phyloP scores from a whole-genome alignment of 2,329 filamentous ascomycete genomes.

The Diaporthe sp. region DNA sequence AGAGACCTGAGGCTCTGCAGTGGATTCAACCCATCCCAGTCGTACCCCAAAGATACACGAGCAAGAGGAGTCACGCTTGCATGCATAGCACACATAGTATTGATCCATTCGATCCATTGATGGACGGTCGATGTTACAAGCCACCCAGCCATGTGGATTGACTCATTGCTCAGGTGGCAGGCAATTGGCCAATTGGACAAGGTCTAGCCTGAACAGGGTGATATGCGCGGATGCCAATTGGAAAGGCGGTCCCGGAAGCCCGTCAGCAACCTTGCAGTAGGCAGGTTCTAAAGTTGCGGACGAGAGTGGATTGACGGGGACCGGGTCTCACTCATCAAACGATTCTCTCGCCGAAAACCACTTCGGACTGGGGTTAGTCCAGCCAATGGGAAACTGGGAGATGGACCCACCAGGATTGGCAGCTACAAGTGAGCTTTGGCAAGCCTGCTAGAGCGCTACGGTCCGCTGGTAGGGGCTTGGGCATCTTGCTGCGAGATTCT shows the following conservation, averaged over 20 bases:
- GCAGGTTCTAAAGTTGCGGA: background rate
- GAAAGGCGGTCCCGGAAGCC: constrained; percentile 17
- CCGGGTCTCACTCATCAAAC: constrained; percentile 33
- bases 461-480: background rate
- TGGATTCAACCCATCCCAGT: background rate
- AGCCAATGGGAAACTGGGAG: constrained; percentile 22
- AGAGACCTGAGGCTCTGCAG: constrained; percentile 19
- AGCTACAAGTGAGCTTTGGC: background rate
- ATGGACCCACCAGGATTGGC: background rate
- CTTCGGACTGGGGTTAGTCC: background rate
- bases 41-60: background rate
- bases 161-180: constrained; percentile 29
- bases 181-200: constrained; percentile 23
- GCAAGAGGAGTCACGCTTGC: constrained; percentile 22
- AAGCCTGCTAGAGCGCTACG: constrained; percentile 14
- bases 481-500: background rate
- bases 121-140: constrained; percentile 15
- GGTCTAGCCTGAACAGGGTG: background rate
- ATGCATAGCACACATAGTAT: background rate
- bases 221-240: constrained; percentile 5
- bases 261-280: constrained; percentile 33
- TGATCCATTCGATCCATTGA: constrained; percentile 7
- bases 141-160: constrained; percentile 25
- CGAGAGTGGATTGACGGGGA: constrained; percentile 17
- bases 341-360: constrained; percentile 41